These are phyloP conservation scores for Petasospora rhodanensis DNA, from an alignment of 1,139 yeast species.

Conservation along the genomic window DNA sequence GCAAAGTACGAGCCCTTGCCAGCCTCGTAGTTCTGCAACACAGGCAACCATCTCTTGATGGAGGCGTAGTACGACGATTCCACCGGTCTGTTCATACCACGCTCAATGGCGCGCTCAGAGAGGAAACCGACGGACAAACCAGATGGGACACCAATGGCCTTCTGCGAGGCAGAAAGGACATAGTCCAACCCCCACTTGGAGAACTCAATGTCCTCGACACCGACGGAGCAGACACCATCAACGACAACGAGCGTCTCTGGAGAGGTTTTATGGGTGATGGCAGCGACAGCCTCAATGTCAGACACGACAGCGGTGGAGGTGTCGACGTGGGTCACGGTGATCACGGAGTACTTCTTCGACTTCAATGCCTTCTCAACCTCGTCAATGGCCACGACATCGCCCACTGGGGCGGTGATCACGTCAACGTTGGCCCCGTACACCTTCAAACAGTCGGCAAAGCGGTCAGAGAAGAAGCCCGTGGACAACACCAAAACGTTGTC, in stretches of 20 bases:
- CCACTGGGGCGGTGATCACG: slow-evolving; percentile 60
- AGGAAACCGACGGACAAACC: slow-evolving; percentile 80
- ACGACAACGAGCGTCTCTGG: slow-evolving; percentile 83
- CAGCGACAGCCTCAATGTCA: slow-evolving; percentile 62
- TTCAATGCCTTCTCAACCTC: slow-evolving; percentile 52
- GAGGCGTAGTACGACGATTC: slow-evolving; percentile 69
- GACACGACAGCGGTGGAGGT: slow-evolving; percentile 90
- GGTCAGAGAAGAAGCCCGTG: slow-evolving; percentile 90
- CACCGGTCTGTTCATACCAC: slow-evolving; percentile 52
- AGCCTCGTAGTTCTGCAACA: slow-evolving; percentile 81
- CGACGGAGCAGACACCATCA: slow-evolving; percentile 94
- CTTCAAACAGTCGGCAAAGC: slow-evolving; percentile 73
- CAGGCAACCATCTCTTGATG: slow-evolving; percentile 82
- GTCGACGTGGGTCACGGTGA: slow-evolving; percentile 92
- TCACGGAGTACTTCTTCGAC: slow-evolving; percentile 51
- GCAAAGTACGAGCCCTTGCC: slow-evolving; percentile 88
- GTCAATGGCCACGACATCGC: slow-evolving; percentile 61
- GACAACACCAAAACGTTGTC: slow-evolving; percentile 76
- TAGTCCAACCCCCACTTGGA: slow-evolving; percentile 89
- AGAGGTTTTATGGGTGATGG: slow-evolving; percentile 53
- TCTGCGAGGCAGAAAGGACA: slow-evolving; percentile 89
- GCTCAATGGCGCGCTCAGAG: slow-evolving; percentile 67
- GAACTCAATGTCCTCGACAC: slow-evolving; percentile 80
- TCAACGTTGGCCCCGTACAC: slow-evolving; percentile 72
- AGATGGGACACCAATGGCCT: slow-evolving; percentile 93